phyloP scores from a whole-genome alignment of 2,329 filamentous ascomycete genomes.

The Arthrobotrys pseudoclavata region DNA sequence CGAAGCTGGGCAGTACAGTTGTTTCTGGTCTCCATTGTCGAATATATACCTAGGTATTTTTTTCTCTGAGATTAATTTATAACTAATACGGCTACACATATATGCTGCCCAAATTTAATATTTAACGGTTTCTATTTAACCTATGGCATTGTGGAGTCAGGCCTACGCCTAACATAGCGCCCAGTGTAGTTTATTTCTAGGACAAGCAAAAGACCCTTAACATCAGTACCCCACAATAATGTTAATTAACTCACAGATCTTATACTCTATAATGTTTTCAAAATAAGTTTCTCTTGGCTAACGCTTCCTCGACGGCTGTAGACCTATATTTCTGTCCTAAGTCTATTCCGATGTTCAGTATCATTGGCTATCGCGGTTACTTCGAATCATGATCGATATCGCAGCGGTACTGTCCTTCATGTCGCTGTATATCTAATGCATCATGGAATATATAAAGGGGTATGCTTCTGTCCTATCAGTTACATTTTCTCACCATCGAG shows the following conservation, averaged over 20 bases:
- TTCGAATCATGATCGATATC: neutral
- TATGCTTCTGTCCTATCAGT: neutral
- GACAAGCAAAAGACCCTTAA: neutral
- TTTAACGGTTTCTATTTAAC: too few relatives aligned
- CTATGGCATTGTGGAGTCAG: too few relatives aligned
- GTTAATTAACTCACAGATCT: neutral
- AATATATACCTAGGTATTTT: too few relatives aligned
- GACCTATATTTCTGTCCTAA: constrained; percentile 7
- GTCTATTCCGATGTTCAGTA: neutral
- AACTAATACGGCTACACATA: neutral
- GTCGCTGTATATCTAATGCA: neutral
- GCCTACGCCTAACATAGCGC: too few relatives aligned
- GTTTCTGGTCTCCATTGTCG: too few relatives aligned
- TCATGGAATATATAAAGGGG: constrained; percentile 3
- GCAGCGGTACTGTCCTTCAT: too few relatives aligned
- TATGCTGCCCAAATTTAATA: too few relatives aligned
- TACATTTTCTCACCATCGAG: neutral
- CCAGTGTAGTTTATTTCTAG: neutral
- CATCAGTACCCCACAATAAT: neutral
- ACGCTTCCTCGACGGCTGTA: constrained; percentile 1
- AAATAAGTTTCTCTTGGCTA: neutral
- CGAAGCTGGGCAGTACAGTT: too few relatives aligned
- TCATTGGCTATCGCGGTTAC: neutral
- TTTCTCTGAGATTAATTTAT: too few relatives aligned
- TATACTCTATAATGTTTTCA: neutral